Percentiles rank a stretch among this genome's conserved stretches.
These are phyloP conservation scores for Pythium plurisporium DNA, from an alignment of 352 stramenopile genomes.

Conservation along the genomic window DNA sequence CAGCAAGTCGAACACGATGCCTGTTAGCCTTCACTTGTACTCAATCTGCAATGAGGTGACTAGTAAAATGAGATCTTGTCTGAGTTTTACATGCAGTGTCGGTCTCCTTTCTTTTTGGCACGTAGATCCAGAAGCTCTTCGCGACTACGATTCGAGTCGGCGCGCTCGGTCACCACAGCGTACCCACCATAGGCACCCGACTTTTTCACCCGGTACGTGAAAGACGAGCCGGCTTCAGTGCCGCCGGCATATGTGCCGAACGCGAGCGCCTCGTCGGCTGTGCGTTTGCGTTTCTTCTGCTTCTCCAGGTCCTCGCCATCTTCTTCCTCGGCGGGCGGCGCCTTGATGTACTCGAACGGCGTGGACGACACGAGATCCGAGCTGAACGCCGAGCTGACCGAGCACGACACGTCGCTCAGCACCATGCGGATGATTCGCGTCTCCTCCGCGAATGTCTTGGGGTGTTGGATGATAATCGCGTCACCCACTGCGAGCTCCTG, in stretches of 20 bases:
- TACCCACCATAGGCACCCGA: constrained; percentile 80
- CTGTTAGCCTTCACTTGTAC: too few species aligned
- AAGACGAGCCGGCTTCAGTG: constrained; percentile 66
- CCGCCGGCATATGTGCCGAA: constrained; percentile 88
- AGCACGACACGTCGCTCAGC: constrained; percentile 82
- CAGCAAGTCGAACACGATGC: too few species aligned
- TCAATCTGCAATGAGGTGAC: too few species aligned
- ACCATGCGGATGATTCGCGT: constrained; percentile 90
- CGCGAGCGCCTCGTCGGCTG: constrained; percentile 52
- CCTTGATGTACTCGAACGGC: constrained; percentile 86
- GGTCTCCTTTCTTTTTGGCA: constrained; percentile 86
- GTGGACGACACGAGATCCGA: constrained; percentile 87
- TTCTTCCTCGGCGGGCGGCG: constrained; percentile 59
- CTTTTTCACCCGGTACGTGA: constrained; percentile 83
- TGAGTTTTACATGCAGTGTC: constrained; percentile 80
- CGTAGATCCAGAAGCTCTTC: constrained; percentile 85
- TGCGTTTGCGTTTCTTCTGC: constrained; percentile 49
- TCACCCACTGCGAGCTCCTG: constrained; percentile 77
- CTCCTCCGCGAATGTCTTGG: constrained; percentile 81
- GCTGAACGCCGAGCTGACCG: constrained; percentile 84
- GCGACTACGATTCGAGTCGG: constrained; percentile 57
- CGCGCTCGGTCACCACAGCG: constrained; percentile 79
- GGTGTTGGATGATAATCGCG: constrained; percentile 85
- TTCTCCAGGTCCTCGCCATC: constrained; percentile 33
- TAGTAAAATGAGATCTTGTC: too few species aligned